Evolutionary conservation across 1,284 basidiomycete species (phyloP), one percentile per base, ranked within the genome.

Genomic region (Veloporphyrellus conicus): DNA sequence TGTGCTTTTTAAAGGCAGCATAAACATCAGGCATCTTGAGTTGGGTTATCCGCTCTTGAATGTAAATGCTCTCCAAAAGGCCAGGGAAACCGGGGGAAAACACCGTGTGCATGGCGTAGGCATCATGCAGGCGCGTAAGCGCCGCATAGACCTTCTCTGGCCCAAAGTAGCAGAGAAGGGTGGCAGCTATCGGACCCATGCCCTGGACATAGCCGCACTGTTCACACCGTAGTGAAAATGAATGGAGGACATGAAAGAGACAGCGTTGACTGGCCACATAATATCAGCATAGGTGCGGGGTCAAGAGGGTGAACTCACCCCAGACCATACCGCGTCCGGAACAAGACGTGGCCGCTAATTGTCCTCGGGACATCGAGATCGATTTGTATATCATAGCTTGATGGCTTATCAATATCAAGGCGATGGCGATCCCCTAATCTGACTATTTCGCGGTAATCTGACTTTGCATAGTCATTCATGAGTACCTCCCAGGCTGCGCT

Each of bases 181-280:
- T 96, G 0, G 94, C 92, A 0, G 94, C 93, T 45, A 99, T 90
- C 6, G 94, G 91, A 0, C 96, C 95, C 95, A 99, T 99, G 43
- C 96, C 95, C 71, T 99, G 96, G 48, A 95, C 95, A 67, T 99
- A 99, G 3, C 93, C 96, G 58, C 96, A 98, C n/a, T 79, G 75
- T 12, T 73, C 67, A 69, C 94, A 97, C 9, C 77, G 74, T 41
- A 95, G 76, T 8, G 93, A 94, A 63, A 97, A 93, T 37, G 81
- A 84, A 66, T 99, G 95, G 19, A 99, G 75, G 45, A 97, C 93
- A 63, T 93, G 92, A 69, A 99, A 99, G 4, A 97, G 74, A 3
- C 89, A 89, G 11, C 93, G 84, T 77, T 97, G 93, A 8, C 91
- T 91, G 60, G n/a, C 35, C 19, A 35, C 36, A 50, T 33, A 2